A percentile compares a stretch with the other conserved stretches of the same genome.
Evolutionary conservation across 108 stramenopile species (phyloP).

Genomic region (Nitzschia palea): DNA sequence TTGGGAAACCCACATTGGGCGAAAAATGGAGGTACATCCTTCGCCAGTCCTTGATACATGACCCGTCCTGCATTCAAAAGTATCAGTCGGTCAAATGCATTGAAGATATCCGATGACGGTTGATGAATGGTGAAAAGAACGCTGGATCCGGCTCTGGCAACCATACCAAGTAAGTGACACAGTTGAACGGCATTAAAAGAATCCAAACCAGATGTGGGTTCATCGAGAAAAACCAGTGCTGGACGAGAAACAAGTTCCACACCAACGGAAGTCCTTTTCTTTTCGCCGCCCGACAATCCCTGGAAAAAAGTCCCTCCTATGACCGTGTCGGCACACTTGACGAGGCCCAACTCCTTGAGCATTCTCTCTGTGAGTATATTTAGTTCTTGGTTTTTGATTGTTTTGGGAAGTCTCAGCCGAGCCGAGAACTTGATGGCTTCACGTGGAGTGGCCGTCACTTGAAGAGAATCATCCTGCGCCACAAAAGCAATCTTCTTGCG

Average conservation of each 20-base stretch:
- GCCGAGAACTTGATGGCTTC: constrained; percentile 84
- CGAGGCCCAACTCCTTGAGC: constrained; percentile 70
- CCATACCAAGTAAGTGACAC: constrained; percentile 52
- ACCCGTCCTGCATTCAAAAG: constrained; percentile 55
- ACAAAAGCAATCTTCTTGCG: constrained; percentile 76
- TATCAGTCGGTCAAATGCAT: constrained; percentile 62
- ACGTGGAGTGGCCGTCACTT: constrained; percentile 70
- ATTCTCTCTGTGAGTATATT: constrained; percentile 60
- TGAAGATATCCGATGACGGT: constrained; percentile 71
- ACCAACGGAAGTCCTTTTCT: constrained; percentile 44
- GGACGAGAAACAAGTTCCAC: constrained; percentile 60
- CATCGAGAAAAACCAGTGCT: constrained; percentile 57
- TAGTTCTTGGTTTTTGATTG: constrained; percentile 47
- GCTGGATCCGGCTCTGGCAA: constrained; percentile 60
- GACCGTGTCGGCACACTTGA: constrained; percentile 57
- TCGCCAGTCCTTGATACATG: constrained; percentile 51
- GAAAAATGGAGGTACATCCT: constrained; percentile 29
- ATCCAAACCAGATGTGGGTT: constrained; percentile 83
- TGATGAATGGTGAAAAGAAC: constrained; percentile 85
- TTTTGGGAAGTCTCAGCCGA: constrained; percentile 57
- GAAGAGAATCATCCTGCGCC: constrained; percentile 81
- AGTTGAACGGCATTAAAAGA: constrained; percentile 57
- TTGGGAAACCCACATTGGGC: constrained; percentile 44
- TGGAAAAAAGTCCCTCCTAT: constrained; percentile 59
- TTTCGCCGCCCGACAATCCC: constrained; percentile 69